These are phyloP conservation scores for Podila clonocystis DNA, from an alignment of 192 early-diverging fungal genomes.

Conservation along the genomic window DNA sequence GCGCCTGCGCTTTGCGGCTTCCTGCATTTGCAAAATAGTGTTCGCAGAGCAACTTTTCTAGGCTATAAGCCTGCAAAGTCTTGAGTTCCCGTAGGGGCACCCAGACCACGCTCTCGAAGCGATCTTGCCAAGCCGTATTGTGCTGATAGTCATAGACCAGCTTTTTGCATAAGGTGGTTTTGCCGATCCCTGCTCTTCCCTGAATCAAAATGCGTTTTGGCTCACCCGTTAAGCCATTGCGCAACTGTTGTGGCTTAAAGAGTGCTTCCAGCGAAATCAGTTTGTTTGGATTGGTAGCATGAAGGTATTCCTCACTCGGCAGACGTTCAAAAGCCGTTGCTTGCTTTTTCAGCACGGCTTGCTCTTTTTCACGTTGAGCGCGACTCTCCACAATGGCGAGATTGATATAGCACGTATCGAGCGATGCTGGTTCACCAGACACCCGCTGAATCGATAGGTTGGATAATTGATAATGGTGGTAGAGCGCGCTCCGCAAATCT, in stretches of 20 bases:
- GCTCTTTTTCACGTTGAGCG: slow-evolving; percentile 3
- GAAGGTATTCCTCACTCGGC: slow-evolving; percentile 3
- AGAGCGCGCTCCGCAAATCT: too few species aligned
- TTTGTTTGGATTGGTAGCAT: not conserved
- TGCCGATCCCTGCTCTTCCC: slow-evolving; percentile 29
- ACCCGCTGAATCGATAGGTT: slow-evolving; percentile 6
- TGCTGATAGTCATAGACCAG: slow-evolving; percentile 10
- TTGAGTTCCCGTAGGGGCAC: slow-evolving; percentile 22
- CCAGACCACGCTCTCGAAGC: slow-evolving; percentile 18
- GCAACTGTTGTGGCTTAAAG: slow-evolving; percentile 17
- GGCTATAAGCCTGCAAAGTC: not conserved
- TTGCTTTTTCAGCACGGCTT: slow-evolving; percentile 11
- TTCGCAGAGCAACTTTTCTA: slow-evolving; percentile 11
- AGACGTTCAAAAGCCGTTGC: slow-evolving; percentile 10
- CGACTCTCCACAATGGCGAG: slow-evolving; percentile 12
- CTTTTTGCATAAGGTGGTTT: slow-evolving; percentile 32
- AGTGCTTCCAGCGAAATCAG: slow-evolving; percentile 9
- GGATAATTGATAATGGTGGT: too few species aligned
- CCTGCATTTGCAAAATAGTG: not conserved
- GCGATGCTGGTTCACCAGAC: slow-evolving; percentile 10
- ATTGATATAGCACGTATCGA: slow-evolving; percentile 19
- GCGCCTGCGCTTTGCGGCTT: not conserved
- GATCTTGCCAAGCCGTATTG: slow-evolving; percentile 6
- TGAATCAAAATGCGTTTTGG: slow-evolving; percentile 25
- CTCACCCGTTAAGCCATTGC: not conserved